Base-by-base conservation (phyloP, 352 stramenopile genomes). In the Phytophthora hybrid region DNA sequence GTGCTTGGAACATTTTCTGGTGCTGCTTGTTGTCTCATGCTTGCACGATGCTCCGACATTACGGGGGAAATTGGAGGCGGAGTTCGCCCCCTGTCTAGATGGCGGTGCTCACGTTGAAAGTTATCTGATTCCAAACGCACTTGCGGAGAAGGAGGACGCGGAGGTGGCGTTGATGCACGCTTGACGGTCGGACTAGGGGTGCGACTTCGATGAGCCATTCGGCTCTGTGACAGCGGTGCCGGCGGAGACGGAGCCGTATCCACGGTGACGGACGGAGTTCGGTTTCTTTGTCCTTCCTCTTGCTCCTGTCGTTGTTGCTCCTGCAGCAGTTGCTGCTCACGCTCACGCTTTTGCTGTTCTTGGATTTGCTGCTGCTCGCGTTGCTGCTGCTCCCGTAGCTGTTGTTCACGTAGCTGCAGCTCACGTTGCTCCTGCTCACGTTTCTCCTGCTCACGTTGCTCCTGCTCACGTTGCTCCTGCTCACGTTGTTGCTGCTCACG, bases 181-280 rank as follows among this genome's bases (percentile, higher is more conserved):
- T 78, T 81, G 5, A 78, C 64, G 31, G 19, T 71, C 46, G 76
- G 73, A n/a, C 72, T 82, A 68, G 72, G 53, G 21, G 61, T 49
- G 11, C 62, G 69, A 58, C 71, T 63, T 39, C 52, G 61, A 26
- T 68, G 39, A 64, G 55, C 31, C 23, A 46, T 68, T n/a, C 31
- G 71, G 26, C 59, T 31, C 9, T 73, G 66, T 14, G 49, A 19
- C 4, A 66, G 44, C 19, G 68, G 77, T 11, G 54, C 63, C 11
- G 53, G 54, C 21, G 75, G 47, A 11, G 65, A 73, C 1, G 31
- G 46, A 37, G 63, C 57, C 21, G 73, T 65, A 51, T 87, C 81
- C 19, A 80, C 68, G 10, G 69, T 79, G 21, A 87, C 63, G 1
- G 81, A 86, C 31, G 79, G 65, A 6, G 79, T 84, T 19, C 73